Percentiles rank a stretch among this genome's conserved stretches.
Conservation (phyloP, 2,329 filamentous ascomycete species). For the Aspergillus sp. region DNA sequence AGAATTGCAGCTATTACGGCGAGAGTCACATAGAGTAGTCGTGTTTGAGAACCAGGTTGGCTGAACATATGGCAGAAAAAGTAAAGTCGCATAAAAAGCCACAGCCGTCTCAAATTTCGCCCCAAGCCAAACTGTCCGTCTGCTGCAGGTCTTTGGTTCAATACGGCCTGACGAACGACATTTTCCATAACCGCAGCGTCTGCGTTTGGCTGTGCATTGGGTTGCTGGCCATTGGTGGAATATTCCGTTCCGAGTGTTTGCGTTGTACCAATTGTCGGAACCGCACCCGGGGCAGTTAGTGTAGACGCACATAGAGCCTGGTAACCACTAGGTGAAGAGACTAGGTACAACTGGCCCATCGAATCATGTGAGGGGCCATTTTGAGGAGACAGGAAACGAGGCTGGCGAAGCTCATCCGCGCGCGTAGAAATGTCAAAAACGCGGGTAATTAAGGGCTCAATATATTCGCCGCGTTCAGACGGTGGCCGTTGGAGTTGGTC, state of each 20-base stretch:
- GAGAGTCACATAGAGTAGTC: constrained; percentile 40
- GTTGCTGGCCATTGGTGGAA: constrained; percentile 2
- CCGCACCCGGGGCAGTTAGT: constrained; percentile 24
- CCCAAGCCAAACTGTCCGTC: constrained; percentile 37
- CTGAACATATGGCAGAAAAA: constrained; percentile 61
- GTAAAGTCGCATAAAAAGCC: constrained; percentile 59
- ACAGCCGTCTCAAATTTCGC: constrained; percentile 48
- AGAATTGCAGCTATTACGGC: constrained; percentile 42
- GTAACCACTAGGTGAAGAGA: constrained; percentile 47
- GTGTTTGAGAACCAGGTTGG: constrained; percentile 47
- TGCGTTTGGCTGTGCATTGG: constrained; percentile 14
- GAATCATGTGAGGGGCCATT: not conserved
- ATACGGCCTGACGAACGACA: constrained; percentile 32
- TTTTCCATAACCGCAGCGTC: constrained; percentile 29
- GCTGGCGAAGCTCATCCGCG: constrained; percentile 32
- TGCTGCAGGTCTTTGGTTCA: constrained; percentile 27
- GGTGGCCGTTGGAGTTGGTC: constrained; percentile 28
- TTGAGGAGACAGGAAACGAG: constrained; percentile 10
- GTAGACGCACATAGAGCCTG: constrained; percentile 47
- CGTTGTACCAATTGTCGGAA: constrained; percentile 16
- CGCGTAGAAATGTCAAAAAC: constrained; percentile 31
- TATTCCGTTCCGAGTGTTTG: constrained; percentile 1
- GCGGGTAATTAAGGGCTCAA: constrained; percentile 31
- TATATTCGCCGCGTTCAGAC: constrained; percentile 23
- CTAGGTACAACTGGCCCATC: constrained; percentile 38